phyloP scores from a whole-genome alignment of 2,329 filamentous ascomycete genomes.

The Alternaria dauci region DNA sequence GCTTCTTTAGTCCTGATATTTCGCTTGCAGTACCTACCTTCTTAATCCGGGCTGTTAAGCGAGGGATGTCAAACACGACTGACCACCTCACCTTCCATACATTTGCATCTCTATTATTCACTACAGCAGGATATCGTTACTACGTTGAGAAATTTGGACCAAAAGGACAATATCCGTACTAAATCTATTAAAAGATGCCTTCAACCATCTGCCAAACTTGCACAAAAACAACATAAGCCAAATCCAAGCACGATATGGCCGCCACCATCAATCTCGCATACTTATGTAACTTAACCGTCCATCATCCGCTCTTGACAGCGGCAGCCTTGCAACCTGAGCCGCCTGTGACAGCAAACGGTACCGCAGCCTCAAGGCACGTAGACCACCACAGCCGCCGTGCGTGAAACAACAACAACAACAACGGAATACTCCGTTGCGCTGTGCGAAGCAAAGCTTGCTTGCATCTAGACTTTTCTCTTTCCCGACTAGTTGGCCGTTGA shows the following conservation, averaged over 20 bases:
- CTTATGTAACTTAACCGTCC: neutral
- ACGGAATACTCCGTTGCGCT: neutral
- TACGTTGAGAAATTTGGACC: neutral
- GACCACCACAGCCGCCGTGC: neutral
- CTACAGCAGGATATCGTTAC: neutral
- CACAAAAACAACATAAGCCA: neutral
- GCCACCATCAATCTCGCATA: neutral
- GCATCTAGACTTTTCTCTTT: neutral
- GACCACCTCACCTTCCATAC: neutral
- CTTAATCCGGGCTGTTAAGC: neutral
- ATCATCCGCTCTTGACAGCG: neutral
- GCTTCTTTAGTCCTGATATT: neutral
- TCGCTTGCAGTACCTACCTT: neutral
- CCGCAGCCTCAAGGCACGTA: neutral
- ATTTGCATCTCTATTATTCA: neutral
- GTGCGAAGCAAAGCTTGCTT: neutral
- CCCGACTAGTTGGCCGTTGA: neutral
- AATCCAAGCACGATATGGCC: neutral
- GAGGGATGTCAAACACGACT: neutral
- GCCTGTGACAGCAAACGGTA: neutral
- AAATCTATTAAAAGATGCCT: neutral
- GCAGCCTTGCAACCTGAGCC: neutral
- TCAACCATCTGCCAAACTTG: neutral
- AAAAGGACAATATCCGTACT: neutral
- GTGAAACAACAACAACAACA: neutral